Percentiles rank a stretch among this genome's conserved stretches.
These are phyloP conservation scores for Pisolithus sp. DNA, from an alignment of 768 basidiomycete genomes.

Conservation along the genomic window DNA sequence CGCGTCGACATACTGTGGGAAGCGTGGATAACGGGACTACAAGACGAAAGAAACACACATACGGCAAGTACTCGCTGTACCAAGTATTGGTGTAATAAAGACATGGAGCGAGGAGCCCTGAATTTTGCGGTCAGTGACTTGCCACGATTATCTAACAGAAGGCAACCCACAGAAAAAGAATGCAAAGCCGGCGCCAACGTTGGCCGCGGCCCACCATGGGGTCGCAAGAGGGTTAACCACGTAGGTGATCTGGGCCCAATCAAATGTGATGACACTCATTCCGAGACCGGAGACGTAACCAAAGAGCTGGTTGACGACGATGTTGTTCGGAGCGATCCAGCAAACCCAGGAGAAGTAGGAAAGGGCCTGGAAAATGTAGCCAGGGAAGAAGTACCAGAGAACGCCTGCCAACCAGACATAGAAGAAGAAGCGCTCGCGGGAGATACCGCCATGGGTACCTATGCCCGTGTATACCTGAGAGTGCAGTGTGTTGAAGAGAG, in stretches of 20 bases:
- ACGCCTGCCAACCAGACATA: slow-evolving; percentile 30
- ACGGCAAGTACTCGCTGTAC: slow-evolving; percentile 50
- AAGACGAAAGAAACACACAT: not conserved
- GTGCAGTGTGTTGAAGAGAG: slow-evolving; percentile 71
- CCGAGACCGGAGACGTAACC: slow-evolving; percentile 50
- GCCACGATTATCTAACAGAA: slow-evolving; percentile 40
- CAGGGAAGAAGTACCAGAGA: slow-evolving; percentile 58
- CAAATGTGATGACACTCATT: slow-evolving; percentile 75
- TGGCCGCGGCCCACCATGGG: slow-evolving; percentile 81
- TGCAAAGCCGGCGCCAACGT: slow-evolving; percentile 55
- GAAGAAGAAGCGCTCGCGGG: slow-evolving; percentile 48
- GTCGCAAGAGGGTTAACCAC: slow-evolving; percentile 54
- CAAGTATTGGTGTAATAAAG: slow-evolving; percentile 67
- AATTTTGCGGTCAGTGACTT: not conserved
- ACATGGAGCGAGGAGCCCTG: slow-evolving; percentile 47
- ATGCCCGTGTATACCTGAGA: slow-evolving; percentile 42
- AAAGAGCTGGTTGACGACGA: slow-evolving; percentile 69
- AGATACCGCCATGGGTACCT: slow-evolving; percentile 39
- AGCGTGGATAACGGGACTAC: not conserved
- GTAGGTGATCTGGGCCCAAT: slow-evolving; percentile 64
- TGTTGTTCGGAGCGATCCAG: slow-evolving; percentile 68
- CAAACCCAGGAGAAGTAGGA: slow-evolving; percentile 55
- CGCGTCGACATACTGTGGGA: slow-evolving; percentile 46
- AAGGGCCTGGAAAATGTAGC: slow-evolving; percentile 64
- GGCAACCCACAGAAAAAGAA: slow-evolving; percentile 66